Percentiles rank a stretch among this genome's conserved stretches.
phyloP scores from a whole-genome alignment of 1,139 yeast species.

The Blastobotrys illinoisensis region DNA sequence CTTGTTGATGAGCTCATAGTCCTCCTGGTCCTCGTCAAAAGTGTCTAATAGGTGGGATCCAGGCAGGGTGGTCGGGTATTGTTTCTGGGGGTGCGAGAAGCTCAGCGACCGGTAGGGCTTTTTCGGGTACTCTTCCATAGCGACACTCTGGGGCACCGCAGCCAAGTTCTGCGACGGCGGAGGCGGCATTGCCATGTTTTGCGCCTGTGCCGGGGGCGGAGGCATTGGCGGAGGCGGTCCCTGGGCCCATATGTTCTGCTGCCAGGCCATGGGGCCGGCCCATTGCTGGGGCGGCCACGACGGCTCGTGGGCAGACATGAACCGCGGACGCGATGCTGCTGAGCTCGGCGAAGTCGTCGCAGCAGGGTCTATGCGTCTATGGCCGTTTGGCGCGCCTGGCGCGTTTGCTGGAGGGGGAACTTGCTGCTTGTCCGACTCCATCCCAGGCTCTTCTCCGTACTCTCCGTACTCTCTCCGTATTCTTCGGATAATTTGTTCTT shows the following conservation, averaged over 20 bases:
- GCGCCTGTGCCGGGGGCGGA: background rate
- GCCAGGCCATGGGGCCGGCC: background rate
- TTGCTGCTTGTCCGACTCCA: background rate
- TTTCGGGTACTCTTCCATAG: slow-evolving; percentile 8
- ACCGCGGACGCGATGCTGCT: background rate
- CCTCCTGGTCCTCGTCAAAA: slow-evolving; percentile 20
- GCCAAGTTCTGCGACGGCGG: background rate
- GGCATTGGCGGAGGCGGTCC: background rate
- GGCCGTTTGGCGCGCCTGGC: background rate
- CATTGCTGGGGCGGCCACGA: background rate
- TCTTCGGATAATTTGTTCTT: no score
- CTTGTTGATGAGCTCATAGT: slow-evolving; percentile 11
- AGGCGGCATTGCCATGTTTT: background rate
- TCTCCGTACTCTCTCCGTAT: background rate
- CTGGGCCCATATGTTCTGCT: background rate
- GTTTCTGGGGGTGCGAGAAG: slow-evolving; percentile 15
- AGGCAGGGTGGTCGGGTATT: background rate
- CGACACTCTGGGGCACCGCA: background rate
- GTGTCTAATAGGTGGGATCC: slow-evolving; percentile 19
- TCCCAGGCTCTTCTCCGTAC: background rate
- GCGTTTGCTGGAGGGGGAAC: background rate
- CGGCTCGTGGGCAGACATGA: background rate
- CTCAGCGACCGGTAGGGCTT: slow-evolving; percentile 20
- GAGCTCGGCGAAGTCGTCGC: background rate
- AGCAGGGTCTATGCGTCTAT: background rate